These are phyloP conservation scores for Stachybotrys chartarum DNA, from an alignment of 2,329 filamentous ascomycete genomes.

Conservation along the genomic window DNA sequence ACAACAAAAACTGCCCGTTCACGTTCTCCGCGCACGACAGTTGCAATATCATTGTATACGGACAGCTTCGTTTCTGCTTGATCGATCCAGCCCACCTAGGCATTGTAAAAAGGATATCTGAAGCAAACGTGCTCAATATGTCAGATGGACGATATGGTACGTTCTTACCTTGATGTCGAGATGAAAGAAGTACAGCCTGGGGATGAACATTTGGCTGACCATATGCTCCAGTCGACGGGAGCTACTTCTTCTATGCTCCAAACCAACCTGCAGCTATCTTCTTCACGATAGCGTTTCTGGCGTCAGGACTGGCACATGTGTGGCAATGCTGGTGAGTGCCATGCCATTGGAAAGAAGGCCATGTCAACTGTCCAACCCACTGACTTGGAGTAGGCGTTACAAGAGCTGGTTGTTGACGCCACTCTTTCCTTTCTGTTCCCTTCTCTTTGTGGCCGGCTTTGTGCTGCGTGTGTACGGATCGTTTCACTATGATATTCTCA, in stretches of 20 bases:
- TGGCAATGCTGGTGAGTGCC: slow-evolving; percentile 38
- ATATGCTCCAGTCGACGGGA: slow-evolving; percentile 17
- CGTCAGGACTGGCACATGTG: slow-evolving; percentile 28
- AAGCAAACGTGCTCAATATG: slow-evolving; percentile 6
- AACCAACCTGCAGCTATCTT: slow-evolving; percentile 41
- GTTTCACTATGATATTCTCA: slow-evolving; percentile 21
- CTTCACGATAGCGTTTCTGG: slow-evolving; percentile 33
- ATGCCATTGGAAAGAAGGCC: not conserved
- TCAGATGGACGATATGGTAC: slow-evolving; percentile 23
- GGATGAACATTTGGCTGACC: not conserved
- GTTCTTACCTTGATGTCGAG: not conserved
- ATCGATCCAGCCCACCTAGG: too few relatives aligned
- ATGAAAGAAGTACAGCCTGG: too few relatives aligned
- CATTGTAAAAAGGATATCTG: too few relatives aligned
- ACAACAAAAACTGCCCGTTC: too few relatives aligned
- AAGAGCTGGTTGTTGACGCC: slow-evolving; percentile 49
- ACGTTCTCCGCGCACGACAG: too few relatives aligned
- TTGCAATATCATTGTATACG: too few relatives aligned
- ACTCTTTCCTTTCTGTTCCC: slow-evolving; percentile 45
- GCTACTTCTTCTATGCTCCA: slow-evolving; percentile 38
- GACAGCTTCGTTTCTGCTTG: too few relatives aligned
- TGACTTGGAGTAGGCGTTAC: slow-evolving; percentile 33
- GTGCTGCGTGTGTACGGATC: slow-evolving; percentile 29
- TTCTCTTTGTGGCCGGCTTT: slow-evolving; percentile 51
- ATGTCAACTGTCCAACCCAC: not conserved